These are phyloP conservation scores for Punica granatum DNA, from an alignment of 345 rosid genomes.

Conservation along the genomic window DNA sequence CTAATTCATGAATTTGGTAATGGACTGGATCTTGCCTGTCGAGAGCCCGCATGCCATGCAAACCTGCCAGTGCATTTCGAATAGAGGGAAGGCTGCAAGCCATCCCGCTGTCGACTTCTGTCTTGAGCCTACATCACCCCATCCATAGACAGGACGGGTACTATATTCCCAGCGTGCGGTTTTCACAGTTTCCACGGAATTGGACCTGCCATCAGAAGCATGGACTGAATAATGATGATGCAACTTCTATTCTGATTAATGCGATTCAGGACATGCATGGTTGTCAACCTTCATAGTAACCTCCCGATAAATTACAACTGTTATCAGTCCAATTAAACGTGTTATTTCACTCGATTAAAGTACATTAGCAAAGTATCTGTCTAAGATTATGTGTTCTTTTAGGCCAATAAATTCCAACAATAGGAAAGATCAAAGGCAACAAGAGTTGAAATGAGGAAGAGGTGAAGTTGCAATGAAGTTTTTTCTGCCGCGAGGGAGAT, in stretches of 20 bases:
- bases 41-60: constrained; percentile 99
- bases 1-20: neutral
- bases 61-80: constrained; percentile 98
- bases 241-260: neutral
- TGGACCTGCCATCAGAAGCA: constrained; percentile 46
- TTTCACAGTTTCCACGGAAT: constrained; percentile 55
- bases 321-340: neutral
- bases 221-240: neutral
- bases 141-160: constrained; percentile 85
- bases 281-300: neutral
- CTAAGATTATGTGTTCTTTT: neutral
- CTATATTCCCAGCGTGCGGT: constrained; percentile 93
- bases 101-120: constrained; percentile 97
- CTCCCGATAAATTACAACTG: too few relatives aligned
- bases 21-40: constrained; percentile 48
- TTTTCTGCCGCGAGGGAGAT: neutral
- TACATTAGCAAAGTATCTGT: neutral
- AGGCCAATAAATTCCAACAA: neutral
- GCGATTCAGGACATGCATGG: neutral
- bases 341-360: neutral
- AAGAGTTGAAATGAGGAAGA: neutral
- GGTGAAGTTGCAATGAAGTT: neutral
- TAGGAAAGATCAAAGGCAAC: neutral
- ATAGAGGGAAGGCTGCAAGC: constrained; percentile 94
- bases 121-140: constrained; percentile 75